phyloP scores from a whole-genome alignment of 306 rosid species.

The Oxytropis ochrocephala region DNA sequence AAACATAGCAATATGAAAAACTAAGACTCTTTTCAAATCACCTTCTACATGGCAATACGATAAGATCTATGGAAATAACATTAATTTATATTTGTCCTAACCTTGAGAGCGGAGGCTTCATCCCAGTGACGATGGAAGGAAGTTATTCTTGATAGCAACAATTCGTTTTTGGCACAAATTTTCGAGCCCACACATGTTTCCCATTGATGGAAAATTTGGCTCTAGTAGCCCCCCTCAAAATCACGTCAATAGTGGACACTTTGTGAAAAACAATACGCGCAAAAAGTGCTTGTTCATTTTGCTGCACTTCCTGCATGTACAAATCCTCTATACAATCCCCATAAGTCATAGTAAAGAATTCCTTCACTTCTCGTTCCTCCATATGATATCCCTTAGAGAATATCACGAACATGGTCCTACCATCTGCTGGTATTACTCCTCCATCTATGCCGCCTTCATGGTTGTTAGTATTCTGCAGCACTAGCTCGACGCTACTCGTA shows the following conservation, averaged over 20 bases:
- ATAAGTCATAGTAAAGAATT: slow-evolving; percentile 24
- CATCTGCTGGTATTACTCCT: slow-evolving; percentile 21
- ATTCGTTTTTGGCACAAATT: slow-evolving; percentile 48
- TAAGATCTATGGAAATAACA: neutral
- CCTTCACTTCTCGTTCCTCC: slow-evolving; percentile 49
- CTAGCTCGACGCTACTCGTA: no score
- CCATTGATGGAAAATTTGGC: slow-evolving; percentile 64
- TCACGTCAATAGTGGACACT: slow-evolving; percentile 25
- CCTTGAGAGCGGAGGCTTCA: neutral
- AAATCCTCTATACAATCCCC: slow-evolving; percentile 62
- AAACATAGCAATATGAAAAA: no score
- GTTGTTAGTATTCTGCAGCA: neutral
- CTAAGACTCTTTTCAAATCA: no score
- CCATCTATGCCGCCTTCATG: neutral
- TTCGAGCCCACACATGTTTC: slow-evolving; percentile 71
- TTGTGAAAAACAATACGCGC: slow-evolving; percentile 51
- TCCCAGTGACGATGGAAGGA: neutral
- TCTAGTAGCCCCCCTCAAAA: slow-evolving; percentile 40
- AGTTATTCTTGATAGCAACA: neutral
- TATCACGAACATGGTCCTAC: slow-evolving; percentile 64
- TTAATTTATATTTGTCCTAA: neutral
- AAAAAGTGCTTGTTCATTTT: slow-evolving; percentile 43
- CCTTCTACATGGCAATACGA: neutral
- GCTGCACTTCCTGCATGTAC: slow-evolving; percentile 52
- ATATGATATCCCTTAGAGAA: slow-evolving; percentile 67